Evolutionary conservation across 352 stramenopile genomes (phyloP), one percentile per base, ranked within the genome.

Genomic region (Phytophthora pluvialis): DNA sequence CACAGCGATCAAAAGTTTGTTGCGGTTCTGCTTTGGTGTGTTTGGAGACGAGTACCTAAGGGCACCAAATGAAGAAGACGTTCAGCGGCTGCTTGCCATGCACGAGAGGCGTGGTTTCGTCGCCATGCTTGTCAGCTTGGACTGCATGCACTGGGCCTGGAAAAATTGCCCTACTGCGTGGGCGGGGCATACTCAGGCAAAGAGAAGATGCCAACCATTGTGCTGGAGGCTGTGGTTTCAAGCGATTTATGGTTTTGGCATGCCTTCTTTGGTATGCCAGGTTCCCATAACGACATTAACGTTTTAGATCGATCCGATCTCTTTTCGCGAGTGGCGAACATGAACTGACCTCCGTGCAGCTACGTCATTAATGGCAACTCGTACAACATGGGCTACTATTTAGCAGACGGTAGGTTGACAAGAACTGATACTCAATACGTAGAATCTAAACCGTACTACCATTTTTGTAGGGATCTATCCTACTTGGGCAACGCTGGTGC

Each of bases 81-180:
- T 58, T 8, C 9, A 48, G 28, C 28, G 26, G 3, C 39, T 65
- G 1, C 13, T 53, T 10, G 18, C 7, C 0, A 50, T 48, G 32
- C 40, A 54, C 4, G 9, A n/a, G 7, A 21, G 6, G n/a, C n/a
- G n/a, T n/a, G 47, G 47, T 10, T 65, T 59, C 11, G 18, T 43
- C 13, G 57, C 39, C 5, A 65, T 65, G 47, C n/a, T 59, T 4
- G 47, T 38, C 12, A 65, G 57, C 13, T 16, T 65, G 1, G 47
- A 65, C n/a, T 58, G 47, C 29, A 59, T 58, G 57, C 47, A 58
- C 13, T 53, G 57, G 31, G 12, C 10, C 0, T 58, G 57, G 39
- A 53, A 64, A 29, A 65, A 48, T 5, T 53, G 39, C 10, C 57
- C 47, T 5, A 58, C 29, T 1, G 28, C 57, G 4, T 65, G 39